These are phyloP conservation scores for Lactarius hengduanensis DNA, from an alignment of 768 basidiomycete species.

Conservation along the genomic window DNA sequence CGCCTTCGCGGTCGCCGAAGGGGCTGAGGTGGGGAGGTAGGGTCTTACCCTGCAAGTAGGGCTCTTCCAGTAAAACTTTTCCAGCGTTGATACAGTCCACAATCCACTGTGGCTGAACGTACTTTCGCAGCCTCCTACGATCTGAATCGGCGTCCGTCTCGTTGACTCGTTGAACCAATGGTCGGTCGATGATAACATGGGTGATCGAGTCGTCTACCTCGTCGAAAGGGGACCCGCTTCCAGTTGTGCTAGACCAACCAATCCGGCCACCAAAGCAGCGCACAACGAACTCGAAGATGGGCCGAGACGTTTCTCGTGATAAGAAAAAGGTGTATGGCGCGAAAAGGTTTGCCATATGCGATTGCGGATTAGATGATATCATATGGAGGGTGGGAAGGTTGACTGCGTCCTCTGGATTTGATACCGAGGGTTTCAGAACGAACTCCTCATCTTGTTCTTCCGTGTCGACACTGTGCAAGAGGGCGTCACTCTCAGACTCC, in stretches of 20 bases:
- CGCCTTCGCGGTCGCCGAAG: constrained; percentile 79
- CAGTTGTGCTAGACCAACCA: constrained; percentile 84
- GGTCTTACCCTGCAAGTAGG: constrained; percentile 79
- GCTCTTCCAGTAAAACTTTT: constrained; percentile 79
- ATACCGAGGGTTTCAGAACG: constrained; percentile 54
- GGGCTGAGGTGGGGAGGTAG: constrained; percentile 96
- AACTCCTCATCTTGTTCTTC: constrained; percentile 61
- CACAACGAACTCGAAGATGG: constrained; percentile 92
- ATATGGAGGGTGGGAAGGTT: constrained; percentile 69
- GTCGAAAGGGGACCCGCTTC: constrained; percentile 74
- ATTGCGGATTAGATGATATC: constrained; percentile 57
- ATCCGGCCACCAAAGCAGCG: constrained; percentile 90
- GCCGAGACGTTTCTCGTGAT: constrained; percentile 55
- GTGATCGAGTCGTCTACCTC: constrained; percentile 84
- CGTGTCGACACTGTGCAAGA: constrained; percentile 30
- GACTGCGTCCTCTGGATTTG: constrained; percentile 44
- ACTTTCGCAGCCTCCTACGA: constrained; percentile 67
- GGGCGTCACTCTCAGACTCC: constrained; percentile 33
- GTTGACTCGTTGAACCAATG: constrained; percentile 48
- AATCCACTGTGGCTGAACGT: constrained; percentile 97
- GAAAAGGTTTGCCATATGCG: constrained; percentile 65
- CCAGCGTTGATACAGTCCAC: constrained; percentile 93
- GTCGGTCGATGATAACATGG: constrained; percentile 93
- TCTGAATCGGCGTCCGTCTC: constrained; percentile 61
- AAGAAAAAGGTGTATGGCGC: constrained; percentile 88